These are phyloP conservation scores for Tagetes erecta DNA, from an alignment of 129 eudicot species.

Conservation along the genomic window DNA sequence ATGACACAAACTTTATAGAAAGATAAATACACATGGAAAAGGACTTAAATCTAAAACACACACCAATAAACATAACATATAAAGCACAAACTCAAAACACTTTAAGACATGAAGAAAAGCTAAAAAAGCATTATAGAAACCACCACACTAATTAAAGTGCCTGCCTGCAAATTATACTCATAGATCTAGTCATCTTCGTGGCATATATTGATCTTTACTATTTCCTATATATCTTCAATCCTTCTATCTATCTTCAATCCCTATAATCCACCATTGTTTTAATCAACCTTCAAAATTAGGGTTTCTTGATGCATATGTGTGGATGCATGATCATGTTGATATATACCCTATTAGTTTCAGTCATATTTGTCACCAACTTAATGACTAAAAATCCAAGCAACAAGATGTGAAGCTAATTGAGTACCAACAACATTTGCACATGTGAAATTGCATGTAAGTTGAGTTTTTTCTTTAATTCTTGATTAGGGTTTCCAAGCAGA, in stretches of 20 bases:
- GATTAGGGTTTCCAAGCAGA: constrained; percentile 80
- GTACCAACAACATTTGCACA: neutral
- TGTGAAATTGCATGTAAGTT: neutral
- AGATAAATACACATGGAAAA: constrained; percentile 22
- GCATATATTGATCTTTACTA: neutral
- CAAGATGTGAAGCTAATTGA: neutral
- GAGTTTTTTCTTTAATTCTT: neutral
- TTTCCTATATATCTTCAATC: constrained; percentile 23
- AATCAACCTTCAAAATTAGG: constrained; percentile 13
- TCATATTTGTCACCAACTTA: neutral
- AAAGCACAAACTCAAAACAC: constrained; percentile 21
- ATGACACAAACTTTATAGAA: neutral
- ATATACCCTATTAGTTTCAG: neutral
- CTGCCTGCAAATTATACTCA: constrained; percentile 7
- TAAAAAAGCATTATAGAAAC: constrained; percentile 25
- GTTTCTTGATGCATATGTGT: neutral
- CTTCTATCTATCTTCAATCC: constrained; percentile 27
- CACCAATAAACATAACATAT: constrained; percentile 29
- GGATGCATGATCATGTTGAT: neutral
- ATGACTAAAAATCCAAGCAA: neutral
- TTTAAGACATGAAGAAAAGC: constrained; percentile 31
- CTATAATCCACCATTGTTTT: neutral
- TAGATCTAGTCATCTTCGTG: constrained; percentile 3
- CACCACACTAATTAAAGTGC: constrained; percentile 27
- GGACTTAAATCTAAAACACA: constrained; percentile 13